Conservation (phyloP, 768 basidiomycete genomes). For the Lactifluus rugatus region DNA sequence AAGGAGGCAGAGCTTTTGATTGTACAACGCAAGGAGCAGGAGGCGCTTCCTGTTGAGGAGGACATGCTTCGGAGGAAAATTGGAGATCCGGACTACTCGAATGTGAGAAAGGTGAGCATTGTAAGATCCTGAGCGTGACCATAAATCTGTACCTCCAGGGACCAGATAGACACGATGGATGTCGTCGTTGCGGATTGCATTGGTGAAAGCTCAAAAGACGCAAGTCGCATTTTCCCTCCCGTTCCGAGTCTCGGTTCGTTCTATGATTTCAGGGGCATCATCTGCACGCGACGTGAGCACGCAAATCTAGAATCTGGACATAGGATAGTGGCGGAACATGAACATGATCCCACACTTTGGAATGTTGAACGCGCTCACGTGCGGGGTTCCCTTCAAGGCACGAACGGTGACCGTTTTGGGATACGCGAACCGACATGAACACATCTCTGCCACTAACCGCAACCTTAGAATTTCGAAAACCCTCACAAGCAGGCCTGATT, state of each 20-base stretch:
- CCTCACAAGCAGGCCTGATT: not conserved
- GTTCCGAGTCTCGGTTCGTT: not conserved
- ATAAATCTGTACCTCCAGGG: not conserved
- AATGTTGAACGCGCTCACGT: slow-evolving; percentile 5
- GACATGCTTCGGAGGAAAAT: not conserved
- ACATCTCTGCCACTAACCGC: not conserved
- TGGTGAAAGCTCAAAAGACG: slow-evolving; percentile 7
- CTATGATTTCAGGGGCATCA: not conserved
- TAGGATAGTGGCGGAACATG: not conserved
- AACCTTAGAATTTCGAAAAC: not conserved
- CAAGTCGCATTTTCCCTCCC: not conserved
- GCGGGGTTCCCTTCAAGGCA: not conserved
- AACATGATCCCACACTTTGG: too few species aligned
- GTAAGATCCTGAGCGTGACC: too few species aligned
- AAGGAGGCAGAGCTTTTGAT: slow-evolving; percentile 5
- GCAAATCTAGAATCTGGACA: not conserved
- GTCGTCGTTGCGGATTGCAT: slow-evolving; percentile 1
- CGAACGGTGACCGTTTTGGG: too few species aligned
- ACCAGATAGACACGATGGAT: not conserved
- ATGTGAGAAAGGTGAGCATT: not conserved
- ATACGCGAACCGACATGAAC: too few species aligned
- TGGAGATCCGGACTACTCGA: not conserved
- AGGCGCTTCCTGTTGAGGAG: slow-evolving; percentile 4
- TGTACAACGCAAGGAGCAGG: not conserved
- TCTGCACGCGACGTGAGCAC: not conserved